Conservation (phyloP, 2,329 filamentous ascomycete species). For the Geosmithia flava region DNA sequence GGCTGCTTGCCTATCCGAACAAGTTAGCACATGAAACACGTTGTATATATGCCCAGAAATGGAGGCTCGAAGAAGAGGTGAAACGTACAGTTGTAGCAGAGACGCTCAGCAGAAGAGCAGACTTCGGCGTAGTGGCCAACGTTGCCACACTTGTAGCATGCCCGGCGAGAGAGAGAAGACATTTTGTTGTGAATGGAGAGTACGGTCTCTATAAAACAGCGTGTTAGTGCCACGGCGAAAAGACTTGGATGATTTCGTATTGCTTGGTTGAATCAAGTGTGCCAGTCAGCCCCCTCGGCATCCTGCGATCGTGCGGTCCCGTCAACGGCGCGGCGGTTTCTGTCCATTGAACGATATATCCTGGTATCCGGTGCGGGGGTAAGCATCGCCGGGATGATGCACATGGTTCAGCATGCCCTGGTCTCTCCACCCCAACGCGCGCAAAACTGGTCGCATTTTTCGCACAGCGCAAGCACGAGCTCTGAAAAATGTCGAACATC, state of each 20-base stretch:
- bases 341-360: neutral
- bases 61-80: neutral
- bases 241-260: neutral
- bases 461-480: neutral
- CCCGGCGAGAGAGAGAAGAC: constrained; percentile 71
- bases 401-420: neutral
- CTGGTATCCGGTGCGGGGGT: neutral
- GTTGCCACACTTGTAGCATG: constrained; percentile 76
- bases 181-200: constrained; percentile 27
- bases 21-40: constrained; percentile 1
- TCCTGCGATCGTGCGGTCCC: neutral
- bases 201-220: neutral
- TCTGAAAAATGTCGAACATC: too few relatives aligned
- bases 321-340: neutral
- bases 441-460: neutral
- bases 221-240: neutral
- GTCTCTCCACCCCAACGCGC: neutral
- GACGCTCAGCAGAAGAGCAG: constrained; percentile 92
- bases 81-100: constrained; percentile 95
- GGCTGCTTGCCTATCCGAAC: constrained; percentile 60
- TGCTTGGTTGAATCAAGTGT: neutral
- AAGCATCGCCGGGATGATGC: neutral
- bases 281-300: neutral
- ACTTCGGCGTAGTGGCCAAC: constrained; percentile 77
- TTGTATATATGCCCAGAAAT: constrained; percentile 2